phyloP scores from a whole-genome alignment of 768 basidiomycete genomes.

The Mycena filopes region DNA sequence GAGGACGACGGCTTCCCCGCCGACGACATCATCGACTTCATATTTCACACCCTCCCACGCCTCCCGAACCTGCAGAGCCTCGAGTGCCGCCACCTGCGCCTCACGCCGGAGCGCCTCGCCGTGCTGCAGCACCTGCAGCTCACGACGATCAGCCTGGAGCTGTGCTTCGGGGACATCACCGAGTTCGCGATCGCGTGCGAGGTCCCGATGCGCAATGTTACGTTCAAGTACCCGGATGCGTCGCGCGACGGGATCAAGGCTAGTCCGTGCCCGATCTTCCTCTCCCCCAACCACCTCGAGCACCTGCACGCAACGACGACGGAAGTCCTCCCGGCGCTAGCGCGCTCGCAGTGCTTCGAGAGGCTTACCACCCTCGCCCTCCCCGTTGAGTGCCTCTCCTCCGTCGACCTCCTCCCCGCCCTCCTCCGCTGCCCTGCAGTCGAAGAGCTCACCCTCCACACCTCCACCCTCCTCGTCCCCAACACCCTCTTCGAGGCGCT shows the following conservation, averaged over 20 bases:
- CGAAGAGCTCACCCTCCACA: constrained; percentile 33
- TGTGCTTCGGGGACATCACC: constrained; percentile 21
- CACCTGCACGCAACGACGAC: constrained; percentile 43
- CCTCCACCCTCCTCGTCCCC: not conserved
- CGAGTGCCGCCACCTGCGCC: constrained; percentile 50
- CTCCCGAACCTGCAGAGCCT: constrained; percentile 45
- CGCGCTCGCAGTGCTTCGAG: constrained; percentile 19
- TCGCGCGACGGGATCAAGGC: constrained; percentile 5
- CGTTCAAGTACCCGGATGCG: constrained; percentile 18
- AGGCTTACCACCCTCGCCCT: constrained; percentile 35
- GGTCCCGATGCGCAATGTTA: constrained; percentile 9
- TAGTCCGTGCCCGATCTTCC: constrained; percentile 22
- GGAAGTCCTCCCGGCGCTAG: constrained; percentile 39
- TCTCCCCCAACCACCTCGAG: constrained; percentile 41
- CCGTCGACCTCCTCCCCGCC: constrained; percentile 37
- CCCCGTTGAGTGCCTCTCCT: constrained; percentile 39
- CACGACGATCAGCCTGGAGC: constrained; percentile 45
- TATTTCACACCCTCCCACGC: constrained; percentile 40
- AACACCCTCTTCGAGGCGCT: not conserved
- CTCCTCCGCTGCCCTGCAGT: constrained; percentile 42
- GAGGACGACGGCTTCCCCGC: constrained; percentile 44
- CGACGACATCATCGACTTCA: constrained; percentile 42
- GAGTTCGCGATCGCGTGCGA: constrained; percentile 4
- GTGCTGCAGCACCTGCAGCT: constrained; percentile 40
- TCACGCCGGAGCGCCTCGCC: constrained; percentile 45